Evolutionary conservation across 176 grass and related monocot species (phyloP).

Genomic region (Chrysopogon serrulatus): DNA sequence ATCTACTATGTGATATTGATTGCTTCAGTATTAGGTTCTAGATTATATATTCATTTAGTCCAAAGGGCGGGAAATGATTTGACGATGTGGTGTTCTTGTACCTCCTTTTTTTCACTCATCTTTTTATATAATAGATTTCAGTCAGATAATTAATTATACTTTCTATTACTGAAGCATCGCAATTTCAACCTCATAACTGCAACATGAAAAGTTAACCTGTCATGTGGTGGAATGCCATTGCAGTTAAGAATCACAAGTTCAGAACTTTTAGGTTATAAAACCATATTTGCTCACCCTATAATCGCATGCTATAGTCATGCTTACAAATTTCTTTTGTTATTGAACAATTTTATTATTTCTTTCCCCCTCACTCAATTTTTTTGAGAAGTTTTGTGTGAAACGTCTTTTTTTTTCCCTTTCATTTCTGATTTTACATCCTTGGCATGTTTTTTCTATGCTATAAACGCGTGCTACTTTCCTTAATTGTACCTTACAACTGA

Average conservation of each 20-base stretch:
- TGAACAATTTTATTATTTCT: slow-evolving; percentile 7
- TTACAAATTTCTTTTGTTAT: slow-evolving; percentile 1
- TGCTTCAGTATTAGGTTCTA: not conserved
- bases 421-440: not conserved
- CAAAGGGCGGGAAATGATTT: not conserved
- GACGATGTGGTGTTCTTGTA: not conserved
- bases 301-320: not conserved
- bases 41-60: not conserved
- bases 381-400: not conserved
- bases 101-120: not conserved
- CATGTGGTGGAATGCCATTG: not conserved
- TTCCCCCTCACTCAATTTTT: not conserved
- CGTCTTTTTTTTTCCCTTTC: not conserved
- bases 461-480: not conserved
- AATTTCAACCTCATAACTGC: not conserved
- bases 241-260: not conserved
- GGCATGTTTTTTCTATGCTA: not conserved
- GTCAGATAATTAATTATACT: not conserved
- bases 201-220: not conserved
- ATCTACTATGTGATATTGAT: not conserved
- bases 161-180: not conserved
- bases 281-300: not conserved
- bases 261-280: not conserved
- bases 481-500: not conserved
- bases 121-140: not conserved